Evolutionary conservation across 345 rosid species (phyloP), one percentile per base, ranked within the genome.

Genomic region (Eutrema yunnanense): DNA sequence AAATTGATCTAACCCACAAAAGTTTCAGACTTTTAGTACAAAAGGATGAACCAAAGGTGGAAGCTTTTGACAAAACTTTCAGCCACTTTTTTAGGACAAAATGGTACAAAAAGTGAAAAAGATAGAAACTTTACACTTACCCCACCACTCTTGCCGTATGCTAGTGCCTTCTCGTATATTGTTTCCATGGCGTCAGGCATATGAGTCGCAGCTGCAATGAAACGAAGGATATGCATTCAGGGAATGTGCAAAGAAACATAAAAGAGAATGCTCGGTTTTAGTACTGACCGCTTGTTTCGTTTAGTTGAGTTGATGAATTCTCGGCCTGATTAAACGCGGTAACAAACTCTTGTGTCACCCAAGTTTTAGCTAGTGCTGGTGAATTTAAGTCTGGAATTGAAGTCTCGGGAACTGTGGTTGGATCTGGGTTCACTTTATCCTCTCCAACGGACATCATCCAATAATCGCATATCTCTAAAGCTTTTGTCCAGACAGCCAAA

Each of bases 131-230:
- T 59, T 51, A 6, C 14, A 47, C 89, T 84, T 70, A 88, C 95
- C 49, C 84, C 95, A 13, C 90, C 95, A 34, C 75, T 81, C 70
- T 22, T 88, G 78, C 95, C 95, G 1, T 79, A 51, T 19, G 84
- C 69, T 43, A 88, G 82, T 26, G 90, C 92, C 51, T 73, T 78
- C 42, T 84, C 89, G 69, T 85, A 87, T 72, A 87, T 81, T 63
- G 80, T 79, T 56, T 88, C 90, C 92, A 88, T 88, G 50, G 92
- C 89, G 72, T 90, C 89, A 50, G 95, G 95, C 90, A 90, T 87
- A 77, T 84, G 81, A 36, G 85, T 80, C 63, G 82, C 63, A 64
- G 84, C 95, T 88, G 85, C 69, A 78, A 75, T 63, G 53, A 69
- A 71, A 8, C 27, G 13, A 62, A 70, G 74, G 71, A n/a, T 40